Evolutionary conservation across 441 rosid species (phyloP).

Genomic region (Melastoma candidum): DNA sequence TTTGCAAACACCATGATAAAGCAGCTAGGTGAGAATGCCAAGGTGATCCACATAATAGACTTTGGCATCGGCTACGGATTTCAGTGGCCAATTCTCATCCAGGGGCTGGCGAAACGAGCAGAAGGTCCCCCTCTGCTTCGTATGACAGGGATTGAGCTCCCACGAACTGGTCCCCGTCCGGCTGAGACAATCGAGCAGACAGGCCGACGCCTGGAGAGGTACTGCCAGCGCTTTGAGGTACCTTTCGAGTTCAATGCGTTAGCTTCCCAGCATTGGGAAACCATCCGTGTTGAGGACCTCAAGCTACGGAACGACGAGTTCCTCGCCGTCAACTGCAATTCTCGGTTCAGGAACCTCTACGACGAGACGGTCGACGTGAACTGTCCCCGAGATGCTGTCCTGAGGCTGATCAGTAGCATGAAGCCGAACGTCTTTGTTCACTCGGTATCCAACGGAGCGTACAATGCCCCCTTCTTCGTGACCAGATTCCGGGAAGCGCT

Average conservation of each 20-base stretch:
- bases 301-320: conserved; percentile 16
- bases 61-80: conserved; percentile 38
- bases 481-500: conserved; percentile 41
- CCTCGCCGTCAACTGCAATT: conserved; percentile 20
- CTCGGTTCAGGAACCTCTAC: conserved; percentile 19
- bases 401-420: conserved; percentile 23
- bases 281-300: conserved; percentile 23
- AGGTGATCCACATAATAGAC: conserved; percentile 35
- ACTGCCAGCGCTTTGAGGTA: conserved; percentile 26
- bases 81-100: conserved; percentile 47
- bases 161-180: conserved; percentile 46
- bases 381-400: conserved; percentile 23
- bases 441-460: conserved; percentile 29
- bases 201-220: conserved; percentile 33
- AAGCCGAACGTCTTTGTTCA: conserved; percentile 25
- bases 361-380: conserved; percentile 21
- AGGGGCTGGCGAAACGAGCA: conserved; percentile 25
- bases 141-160: conserved; percentile 48
- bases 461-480: conserved; percentile 43
- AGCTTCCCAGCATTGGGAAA: conserved; percentile 49
- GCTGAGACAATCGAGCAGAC: conserved; percentile 29
- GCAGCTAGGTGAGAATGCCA: conserved; percentile 16
- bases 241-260: conserved; percentile 42
- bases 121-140: conserved; percentile 37
- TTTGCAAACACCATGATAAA: conserved; percentile 27